Conservation (phyloP, 805 yeast species). For the Wickerhamomyces subpelliculosus region DNA sequence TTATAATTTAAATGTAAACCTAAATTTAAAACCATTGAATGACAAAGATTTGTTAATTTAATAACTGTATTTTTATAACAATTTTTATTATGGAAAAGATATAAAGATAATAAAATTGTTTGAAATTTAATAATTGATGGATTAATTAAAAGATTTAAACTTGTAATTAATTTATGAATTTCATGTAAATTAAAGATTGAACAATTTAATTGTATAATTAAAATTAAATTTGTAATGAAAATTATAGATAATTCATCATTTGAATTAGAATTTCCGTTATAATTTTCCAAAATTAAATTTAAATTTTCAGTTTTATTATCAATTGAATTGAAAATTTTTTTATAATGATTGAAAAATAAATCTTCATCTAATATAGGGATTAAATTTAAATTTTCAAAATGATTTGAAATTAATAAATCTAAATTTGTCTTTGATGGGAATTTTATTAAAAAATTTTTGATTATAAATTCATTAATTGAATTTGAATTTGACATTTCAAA, state of each 20-base stretch:
- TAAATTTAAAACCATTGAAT: conserved; percentile 16
- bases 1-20: conserved; percentile 22
- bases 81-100: conserved; percentile 21
- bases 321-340: conserved; percentile 8
- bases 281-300: neutral
- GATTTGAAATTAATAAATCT: conserved; percentile 19
- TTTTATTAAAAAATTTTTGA: conserved; percentile 14
- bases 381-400: conserved; percentile 17
- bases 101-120: conserved; percentile 14
- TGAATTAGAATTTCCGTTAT: neutral
- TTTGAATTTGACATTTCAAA: no score
- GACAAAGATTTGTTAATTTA: conserved; percentile 14
- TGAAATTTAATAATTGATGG: conserved; percentile 16
- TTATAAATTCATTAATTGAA: conserved; percentile 5
- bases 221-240: conserved; percentile 38
- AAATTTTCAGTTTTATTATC: conserved; percentile 15
- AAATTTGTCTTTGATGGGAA: conserved; percentile 22
- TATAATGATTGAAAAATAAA: conserved; percentile 17
- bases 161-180: conserved; percentile 17
- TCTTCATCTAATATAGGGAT: conserved; percentile 22
- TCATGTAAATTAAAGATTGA: conserved; percentile 23
- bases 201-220: conserved; percentile 25
- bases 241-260: conserved; percentile 1
- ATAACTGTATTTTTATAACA: conserved; percentile 19
- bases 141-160: conserved; percentile 9